A percentile compares a stretch with the other conserved stretches of the same genome.
Conservation (phyloP, 805 yeast species). For the Lachancea waltii region DNA sequence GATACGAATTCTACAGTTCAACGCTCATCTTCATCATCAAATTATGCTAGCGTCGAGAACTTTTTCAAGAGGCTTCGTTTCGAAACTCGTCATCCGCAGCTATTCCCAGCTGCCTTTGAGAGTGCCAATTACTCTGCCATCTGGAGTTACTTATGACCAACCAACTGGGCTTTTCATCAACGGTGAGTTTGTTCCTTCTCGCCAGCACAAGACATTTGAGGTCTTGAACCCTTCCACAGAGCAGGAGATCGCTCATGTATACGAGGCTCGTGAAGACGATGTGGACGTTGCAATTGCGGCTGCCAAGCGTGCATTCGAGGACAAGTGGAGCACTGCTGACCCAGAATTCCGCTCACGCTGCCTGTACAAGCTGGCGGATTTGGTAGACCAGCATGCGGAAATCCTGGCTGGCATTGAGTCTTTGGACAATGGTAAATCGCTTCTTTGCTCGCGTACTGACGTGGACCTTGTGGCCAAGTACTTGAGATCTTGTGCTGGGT, state of each 20-base stretch:
- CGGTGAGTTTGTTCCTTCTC: slow-evolving; percentile 60
- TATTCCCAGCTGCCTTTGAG: slow-evolving; percentile 37
- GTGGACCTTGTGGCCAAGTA: slow-evolving; percentile 63
- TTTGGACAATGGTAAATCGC: slow-evolving; percentile 84
- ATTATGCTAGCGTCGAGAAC: slow-evolving; percentile 3
- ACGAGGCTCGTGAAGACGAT: slow-evolving; percentile 65
- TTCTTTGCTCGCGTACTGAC: slow-evolving; percentile 67
- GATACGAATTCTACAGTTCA: not conserved
- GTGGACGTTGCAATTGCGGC: slow-evolving; percentile 81
- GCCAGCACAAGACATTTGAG: slow-evolving; percentile 52
- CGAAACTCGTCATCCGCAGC: slow-evolving; percentile 12
- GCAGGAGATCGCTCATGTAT: slow-evolving; percentile 58
- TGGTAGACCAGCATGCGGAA: slow-evolving; percentile 68
- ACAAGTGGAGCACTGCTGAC: slow-evolving; percentile 62
- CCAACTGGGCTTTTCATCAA: slow-evolving; percentile 76
- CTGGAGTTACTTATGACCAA: slow-evolving; percentile 63
- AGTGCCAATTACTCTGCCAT: slow-evolving; percentile 55
- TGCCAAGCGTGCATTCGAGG: slow-evolving; percentile 69
- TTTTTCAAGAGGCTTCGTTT: slow-evolving; percentile 10
- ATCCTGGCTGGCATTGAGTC: slow-evolving; percentile 78
- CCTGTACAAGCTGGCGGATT: slow-evolving; percentile 67
- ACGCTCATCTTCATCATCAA: not conserved
- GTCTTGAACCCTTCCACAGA: slow-evolving; percentile 66
- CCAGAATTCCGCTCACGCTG: slow-evolving; percentile 59
- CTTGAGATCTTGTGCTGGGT: slow-evolving; percentile 80